Evolutionary conservation across 179 eudicot species (phyloP).

Genomic region (Monotropa hypopitys): DNA sequence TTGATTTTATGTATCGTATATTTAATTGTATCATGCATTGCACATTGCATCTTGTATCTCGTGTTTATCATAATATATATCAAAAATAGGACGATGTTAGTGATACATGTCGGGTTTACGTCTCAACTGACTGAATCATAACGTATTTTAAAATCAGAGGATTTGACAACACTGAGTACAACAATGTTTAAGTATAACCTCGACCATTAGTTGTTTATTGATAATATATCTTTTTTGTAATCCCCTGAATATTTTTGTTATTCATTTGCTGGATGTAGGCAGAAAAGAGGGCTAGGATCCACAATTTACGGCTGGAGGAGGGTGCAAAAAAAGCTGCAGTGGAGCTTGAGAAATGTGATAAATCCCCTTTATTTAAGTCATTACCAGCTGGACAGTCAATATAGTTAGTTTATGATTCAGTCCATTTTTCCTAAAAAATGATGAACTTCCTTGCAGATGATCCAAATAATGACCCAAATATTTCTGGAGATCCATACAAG

Average conservation of each 20-base stretch:
- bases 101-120: too few relatives aligned
- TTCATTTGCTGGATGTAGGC: conserved; percentile 24
- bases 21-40: too few relatives aligned
- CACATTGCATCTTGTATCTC: too few relatives aligned
- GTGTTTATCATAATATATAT: too few relatives aligned
- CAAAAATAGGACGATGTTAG: too few relatives aligned
- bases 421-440: not conserved
- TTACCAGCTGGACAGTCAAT: not conserved
- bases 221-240: not conserved
- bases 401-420: not conserved
- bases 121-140: not conserved
- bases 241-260: not conserved
- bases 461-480: conserved; percentile 71
- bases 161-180: not conserved
- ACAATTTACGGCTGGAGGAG: conserved; percentile 61
- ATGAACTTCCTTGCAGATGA: conserved; percentile 45
- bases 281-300: conserved; percentile 74
- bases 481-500: conserved; percentile 94
- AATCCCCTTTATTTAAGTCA: conserved; percentile 2
- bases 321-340: conserved; percentile 91
- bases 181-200: too few relatives aligned
- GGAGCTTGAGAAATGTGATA: conserved; percentile 81
- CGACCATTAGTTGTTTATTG: not conserved
- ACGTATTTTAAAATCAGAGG: not conserved
- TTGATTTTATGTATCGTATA: too few relatives aligned